Evolutionary conservation across 2,329 filamentous ascomycete genomes (phyloP), one percentile per base, ranked within the genome.

Genomic region (Aspergillus neotritici): DNA sequence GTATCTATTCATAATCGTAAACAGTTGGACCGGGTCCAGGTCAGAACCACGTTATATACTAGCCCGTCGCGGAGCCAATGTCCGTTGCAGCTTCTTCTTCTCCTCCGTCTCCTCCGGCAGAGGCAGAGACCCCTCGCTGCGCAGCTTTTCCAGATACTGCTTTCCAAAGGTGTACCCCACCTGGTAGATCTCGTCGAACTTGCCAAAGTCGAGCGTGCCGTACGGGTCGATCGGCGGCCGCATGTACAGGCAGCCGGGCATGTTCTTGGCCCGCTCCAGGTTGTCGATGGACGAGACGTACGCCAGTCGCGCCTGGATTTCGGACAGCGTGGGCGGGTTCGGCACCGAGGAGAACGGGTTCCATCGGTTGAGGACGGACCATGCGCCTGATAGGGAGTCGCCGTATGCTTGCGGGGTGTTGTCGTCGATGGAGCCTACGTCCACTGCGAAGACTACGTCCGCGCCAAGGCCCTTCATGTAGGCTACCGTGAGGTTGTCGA

Each of bases 211-310:
- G 25, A 98, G 72, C 1, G 93, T 98, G 4, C 90, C 93, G 56
- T 95, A 98, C 1, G 80, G 77, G 60, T 97, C 93, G 50, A 98
- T 86, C 0, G 93, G 93, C 4, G 94, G 94, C 1, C 93, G 80
- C 87, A 98, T 94, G 66, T 98, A 98, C 40, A 94, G 76, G 65
- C 91, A 97, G 0, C 93, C 93, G 0, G 88, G 82, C 59, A 86
- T 91, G 4, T 77, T 84, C 74, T 98, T 98, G 16, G 93, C 93
- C 31, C 90, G 79, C 66, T 98, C 93, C 17, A 98, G 75, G 17
- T 93, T 93, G 64, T 97, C 93, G 10, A 96, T 88, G 42, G 86
- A 94, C 4, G 86, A 93, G 36, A 98, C 93, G 60, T 98, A 98
- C 0, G 93, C 93, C 5, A 98, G 76, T 2, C 93, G 79, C 5